Percentiles rank a stretch among this genome's conserved stretches.
These are phyloP conservation scores for Saccharomyces pastorianus DNA, from an alignment of 1,139 yeast genomes.

Conservation along the genomic window DNA sequence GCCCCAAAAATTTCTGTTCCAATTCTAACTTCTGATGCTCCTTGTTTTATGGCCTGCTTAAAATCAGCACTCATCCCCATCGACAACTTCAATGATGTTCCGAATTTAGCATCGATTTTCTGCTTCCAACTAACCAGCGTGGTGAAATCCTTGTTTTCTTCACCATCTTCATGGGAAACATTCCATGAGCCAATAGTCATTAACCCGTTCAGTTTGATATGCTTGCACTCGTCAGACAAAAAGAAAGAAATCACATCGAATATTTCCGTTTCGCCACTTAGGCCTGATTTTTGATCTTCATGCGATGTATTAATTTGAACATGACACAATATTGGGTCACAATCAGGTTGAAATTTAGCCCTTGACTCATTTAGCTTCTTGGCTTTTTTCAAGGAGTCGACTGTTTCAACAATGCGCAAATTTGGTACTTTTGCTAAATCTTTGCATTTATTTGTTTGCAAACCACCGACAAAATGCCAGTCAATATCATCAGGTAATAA, in stretches of 20 bases:
- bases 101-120: constrained; percentile 42
- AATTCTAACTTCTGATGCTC: constrained; percentile 79
- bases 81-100: constrained; percentile 52
- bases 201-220: constrained; percentile 58
- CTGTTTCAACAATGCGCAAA: constrained; percentile 75
- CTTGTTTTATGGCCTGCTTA: constrained; percentile 79
- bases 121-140: constrained; percentile 44
- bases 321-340: constrained; percentile 42
- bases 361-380: constrained; percentile 68
- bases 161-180: constrained; percentile 45
- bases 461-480: constrained; percentile 95
- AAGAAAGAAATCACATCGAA: constrained; percentile 45
- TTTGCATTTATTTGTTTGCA: constrained; percentile 86
- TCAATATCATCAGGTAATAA: constrained; percentile 74
- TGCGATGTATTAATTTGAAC: constrained; percentile 86
- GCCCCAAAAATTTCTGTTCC: constrained; percentile 89
- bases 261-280: constrained; percentile 38
- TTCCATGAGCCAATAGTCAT: constrained; percentile 93
- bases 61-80: constrained; percentile 98
- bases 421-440: constrained; percentile 70
- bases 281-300: constrained; percentile 84
- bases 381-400: constrained; percentile 78
- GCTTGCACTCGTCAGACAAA: constrained; percentile 40
- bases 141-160: constrained; percentile 64
- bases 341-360: constrained; percentile 34